A percentile compares a stretch with the other conserved stretches of the same genome.
Conservation (phyloP, 306 rosid genomes). For the Abrus pulchellus region DNA sequence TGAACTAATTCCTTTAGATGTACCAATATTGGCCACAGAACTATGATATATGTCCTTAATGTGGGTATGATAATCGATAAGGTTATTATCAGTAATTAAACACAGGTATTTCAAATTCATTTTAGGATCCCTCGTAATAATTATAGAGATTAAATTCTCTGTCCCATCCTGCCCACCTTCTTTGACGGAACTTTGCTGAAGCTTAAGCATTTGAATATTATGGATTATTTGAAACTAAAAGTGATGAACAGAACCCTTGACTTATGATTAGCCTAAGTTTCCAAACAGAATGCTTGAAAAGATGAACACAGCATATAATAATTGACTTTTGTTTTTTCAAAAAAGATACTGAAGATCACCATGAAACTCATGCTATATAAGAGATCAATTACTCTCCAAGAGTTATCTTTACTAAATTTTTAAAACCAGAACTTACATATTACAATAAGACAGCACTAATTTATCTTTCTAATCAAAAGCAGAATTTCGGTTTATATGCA, state of each 20-base stretch:
- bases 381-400: slow-evolving; percentile 22
- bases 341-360: slow-evolving; percentile 23
- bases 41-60: slow-evolving; percentile 48
- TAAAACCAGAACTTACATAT: slow-evolving; percentile 8
- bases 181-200: slow-evolving; percentile 26
- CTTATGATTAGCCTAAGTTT: slow-evolving; percentile 17
- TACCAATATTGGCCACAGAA: slow-evolving; percentile 48
- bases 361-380: slow-evolving; percentile 13
- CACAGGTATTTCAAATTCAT: slow-evolving; percentile 32
- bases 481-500: slow-evolving; percentile 21
- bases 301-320: slow-evolving; percentile 8
- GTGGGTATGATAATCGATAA: slow-evolving; percentile 43
- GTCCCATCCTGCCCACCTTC: neutral
- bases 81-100: slow-evolving; percentile 42
- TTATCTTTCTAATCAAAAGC: neutral
- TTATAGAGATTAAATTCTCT: slow-evolving; percentile 7
- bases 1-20: slow-evolving; percentile 44
- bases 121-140: slow-evolving; percentile 14
- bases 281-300: slow-evolving; percentile 24
- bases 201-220: slow-evolving; percentile 23
- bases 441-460: neutral
- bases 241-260: slow-evolving; percentile 1
- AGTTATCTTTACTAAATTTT: neutral
- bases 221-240: slow-evolving; percentile 24
- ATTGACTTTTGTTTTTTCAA: neutral